Evolutionary conservation across 78 protist species (phyloP), one percentile per base, ranked within the genome.

Genomic region (Dictyostelium discoideum): DNA sequence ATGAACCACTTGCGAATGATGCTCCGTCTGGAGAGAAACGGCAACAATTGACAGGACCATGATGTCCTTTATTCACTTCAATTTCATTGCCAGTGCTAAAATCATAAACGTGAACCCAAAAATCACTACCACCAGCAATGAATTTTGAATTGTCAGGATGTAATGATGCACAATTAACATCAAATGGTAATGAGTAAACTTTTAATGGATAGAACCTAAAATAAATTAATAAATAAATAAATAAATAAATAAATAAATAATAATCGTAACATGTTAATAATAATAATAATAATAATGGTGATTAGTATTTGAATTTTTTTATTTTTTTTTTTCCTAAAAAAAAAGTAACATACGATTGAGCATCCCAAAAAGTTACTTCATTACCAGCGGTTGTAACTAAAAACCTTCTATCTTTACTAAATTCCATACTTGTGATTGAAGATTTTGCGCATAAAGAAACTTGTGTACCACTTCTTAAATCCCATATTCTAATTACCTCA

Each of bases 81-180:
- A 93, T 40, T 65, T 90, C 97, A 26, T 86, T 54, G 18, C 92
- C 89, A 9, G 97, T 95, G 22, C 87, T 90, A 87, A 78, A 96
- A 85, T 97, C 98, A 24, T 81, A 84, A 42, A 93, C 96, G 72
- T 95, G 97, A 22, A 97, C 96, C 95, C 96, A 96, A 37, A 95
- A 97, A 79, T 97, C 97, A 72, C 93, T 83, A 26, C 98, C 98
- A 46, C 97, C 98, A 3, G 96, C 96, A n/a, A 97, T 97, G 32
- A 97, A 88, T 57, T 80, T 63, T 40, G 67, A 72, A 16, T 74
- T 54, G 73, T 95, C 93, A 20, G 97, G 97, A 83, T 92, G 95
- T 54, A 95, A 93, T 7, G 97, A 54, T 39, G 97, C 98, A 14
- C 97, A 79, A 63, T 93, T 77, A 73, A 97, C 94, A 9, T 90